phyloP scores from a whole-genome alignment of 495 filamentous ascomycete species.

The Tuber microsphaerosporum region DNA sequence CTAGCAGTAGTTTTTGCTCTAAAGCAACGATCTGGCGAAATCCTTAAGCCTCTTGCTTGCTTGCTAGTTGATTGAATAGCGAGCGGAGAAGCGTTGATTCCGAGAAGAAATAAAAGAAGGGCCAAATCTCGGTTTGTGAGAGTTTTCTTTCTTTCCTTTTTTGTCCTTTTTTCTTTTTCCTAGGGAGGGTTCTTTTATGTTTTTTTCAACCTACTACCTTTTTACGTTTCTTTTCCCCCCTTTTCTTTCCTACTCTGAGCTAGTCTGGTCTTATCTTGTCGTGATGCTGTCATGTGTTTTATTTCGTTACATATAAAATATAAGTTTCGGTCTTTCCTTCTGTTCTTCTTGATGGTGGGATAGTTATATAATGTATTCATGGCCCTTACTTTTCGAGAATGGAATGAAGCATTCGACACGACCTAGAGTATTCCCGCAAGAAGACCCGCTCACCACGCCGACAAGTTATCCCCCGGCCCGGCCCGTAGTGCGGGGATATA shows the following conservation, averaged over 20 bases:
- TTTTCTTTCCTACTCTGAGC: neutral
- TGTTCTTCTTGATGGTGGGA: neutral
- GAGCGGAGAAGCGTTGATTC: slow-evolving; percentile 2
- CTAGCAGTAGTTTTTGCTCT: slow-evolving; percentile 13
- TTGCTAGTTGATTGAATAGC: neutral
- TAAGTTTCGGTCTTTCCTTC: neutral
- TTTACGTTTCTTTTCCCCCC: no score
- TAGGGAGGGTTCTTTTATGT: neutral
- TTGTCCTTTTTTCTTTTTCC: neutral
- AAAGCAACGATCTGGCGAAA: neutral
- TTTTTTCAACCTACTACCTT: neutral
- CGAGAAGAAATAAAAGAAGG: neutral
- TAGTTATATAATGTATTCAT: neutral
- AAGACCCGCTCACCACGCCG: neutral
- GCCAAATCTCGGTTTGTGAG: neutral
- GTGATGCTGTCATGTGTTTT: neutral
- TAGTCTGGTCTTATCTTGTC: neutral
- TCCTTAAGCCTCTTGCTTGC: neutral
- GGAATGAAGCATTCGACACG: neutral
- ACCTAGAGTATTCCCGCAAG: neutral
- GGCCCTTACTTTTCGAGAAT: neutral
- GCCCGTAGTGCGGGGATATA: neutral
- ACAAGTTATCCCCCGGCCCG: neutral
- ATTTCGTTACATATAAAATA: neutral
- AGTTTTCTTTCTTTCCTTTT: neutral